Percentiles rank a stretch among this genome's conserved stretches.
phyloP scores from a whole-genome alignment of 305 asterid species.

The Solanum aculeatissimum region DNA sequence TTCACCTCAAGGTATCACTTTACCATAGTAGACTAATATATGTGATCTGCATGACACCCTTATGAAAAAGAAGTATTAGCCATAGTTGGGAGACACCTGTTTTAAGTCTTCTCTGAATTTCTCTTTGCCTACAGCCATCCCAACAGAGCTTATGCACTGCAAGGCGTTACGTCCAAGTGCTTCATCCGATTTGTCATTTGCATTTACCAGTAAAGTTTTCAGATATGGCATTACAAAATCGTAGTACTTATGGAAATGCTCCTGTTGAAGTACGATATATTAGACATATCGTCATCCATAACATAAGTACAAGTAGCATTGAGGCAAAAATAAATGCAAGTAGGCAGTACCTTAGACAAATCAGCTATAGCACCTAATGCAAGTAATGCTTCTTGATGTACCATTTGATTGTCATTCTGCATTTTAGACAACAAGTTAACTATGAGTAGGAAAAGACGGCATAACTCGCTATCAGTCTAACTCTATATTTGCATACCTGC shows the following conservation, averaged over 20 bases:
- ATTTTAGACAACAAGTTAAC: neutral
- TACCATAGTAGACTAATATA: too few relatives aligned
- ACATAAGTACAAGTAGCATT: neutral
- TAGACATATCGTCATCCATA: neutral
- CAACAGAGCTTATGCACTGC: neutral
- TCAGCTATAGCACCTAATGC: neutral
- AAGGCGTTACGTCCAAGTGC: neutral
- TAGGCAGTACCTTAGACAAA: neutral
- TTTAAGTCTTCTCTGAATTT: neutral
- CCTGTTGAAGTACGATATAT: neutral
- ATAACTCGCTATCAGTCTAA: neutral
- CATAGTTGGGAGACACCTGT: neutral
- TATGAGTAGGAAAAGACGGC: neutral
- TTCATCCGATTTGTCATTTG: neutral
- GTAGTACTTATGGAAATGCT: neutral
- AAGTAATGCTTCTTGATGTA: neutral
- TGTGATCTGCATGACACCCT: neutral
- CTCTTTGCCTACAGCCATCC: neutral
- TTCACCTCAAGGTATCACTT: neutral
- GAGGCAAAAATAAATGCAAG: neutral
- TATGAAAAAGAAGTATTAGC: neutral
- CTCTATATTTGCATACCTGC: conserved; percentile 40
- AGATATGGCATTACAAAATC: neutral
- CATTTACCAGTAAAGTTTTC: neutral
- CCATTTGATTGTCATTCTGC: conserved; percentile 23